Base-by-base conservation (phyloP, 208 protist species). In the Acanthamoeba castellanii region DNA sequence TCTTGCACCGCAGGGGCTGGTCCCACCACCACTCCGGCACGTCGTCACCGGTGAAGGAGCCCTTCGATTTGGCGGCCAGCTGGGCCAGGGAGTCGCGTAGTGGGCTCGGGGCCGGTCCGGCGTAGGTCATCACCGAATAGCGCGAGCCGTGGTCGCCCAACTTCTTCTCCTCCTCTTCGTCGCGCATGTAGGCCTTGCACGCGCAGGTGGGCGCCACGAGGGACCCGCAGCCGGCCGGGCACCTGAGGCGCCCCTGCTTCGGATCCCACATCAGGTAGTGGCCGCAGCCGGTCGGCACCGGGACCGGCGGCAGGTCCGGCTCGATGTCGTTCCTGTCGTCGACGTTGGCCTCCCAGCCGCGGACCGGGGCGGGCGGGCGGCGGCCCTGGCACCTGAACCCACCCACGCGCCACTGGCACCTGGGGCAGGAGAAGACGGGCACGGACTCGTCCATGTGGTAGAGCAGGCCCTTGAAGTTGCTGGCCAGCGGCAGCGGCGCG, bases 321-420 rank as follows among this genome's bases (percentile, higher is more conserved):
- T 13, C 78, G 0, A 25, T 2, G n/a, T 87, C 78, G 3, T 0
- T 5, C 50, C 18, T 34, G 16, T 34, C 34, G 16, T 87, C 78
- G 0, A 9, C 45, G 13, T 34, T 14, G 13, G 11, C 16, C 20
- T 52, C 50, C 78, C 78, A 87, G 3, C 50, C 45, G 78, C 37
- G 78, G 0, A 87, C 78, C 18, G 6, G 37, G n/a, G 3, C 30
- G 9, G 45, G 78, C 78, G 78, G 78, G n/a, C 78, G 78, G n/a
- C 25, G 45, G 45, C 78, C 78, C 47, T 87, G 78, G 45, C 78
- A 87, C 45, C n/a, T 50, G 50, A 87, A 87, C 22, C 78, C 78
- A 8, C 78, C 78, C 7, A 87, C 78, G 9, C 27, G 50, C 78
- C 78, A 87, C 78, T 55, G 37, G 32, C 78, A 87, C 42, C 14